A percentile compares a stretch with the other conserved stretches of the same genome.
Conservation (phyloP, 192 early-diverging fungal species). For the Entrophospora sp. region DNA sequence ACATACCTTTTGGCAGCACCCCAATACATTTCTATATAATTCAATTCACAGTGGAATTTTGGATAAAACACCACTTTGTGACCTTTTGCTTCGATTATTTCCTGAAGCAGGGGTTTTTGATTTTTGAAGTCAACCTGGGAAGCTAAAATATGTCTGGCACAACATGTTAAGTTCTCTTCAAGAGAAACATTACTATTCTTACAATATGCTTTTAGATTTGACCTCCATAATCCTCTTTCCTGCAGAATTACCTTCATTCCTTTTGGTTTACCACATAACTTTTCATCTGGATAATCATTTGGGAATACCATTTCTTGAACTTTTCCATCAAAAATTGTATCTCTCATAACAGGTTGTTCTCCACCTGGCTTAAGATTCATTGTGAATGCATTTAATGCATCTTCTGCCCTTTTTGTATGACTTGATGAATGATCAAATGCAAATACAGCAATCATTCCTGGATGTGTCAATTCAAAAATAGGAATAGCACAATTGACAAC, state of each 20-base stretch:
- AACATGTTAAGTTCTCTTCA: conserved; percentile 14
- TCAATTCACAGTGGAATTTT: conserved; percentile 28
- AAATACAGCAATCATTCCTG: conserved; percentile 12
- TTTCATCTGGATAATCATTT: background rate
- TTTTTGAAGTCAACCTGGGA: conserved; percentile 15
- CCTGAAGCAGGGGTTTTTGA: background rate
- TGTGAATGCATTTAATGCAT: background rate
- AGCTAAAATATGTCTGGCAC: conserved; percentile 9
- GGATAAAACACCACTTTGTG: conserved; percentile 21
- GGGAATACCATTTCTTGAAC: background rate
- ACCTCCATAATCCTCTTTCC: background rate
- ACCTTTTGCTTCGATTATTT: conserved; percentile 18
- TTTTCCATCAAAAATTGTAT: background rate
- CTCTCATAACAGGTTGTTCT: conserved; percentile 14
- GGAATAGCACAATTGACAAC: too few species aligned
- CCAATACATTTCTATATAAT: conserved; percentile 28
- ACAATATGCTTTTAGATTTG: background rate
- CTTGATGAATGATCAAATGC: conserved; percentile 23
- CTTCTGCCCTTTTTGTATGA: background rate
- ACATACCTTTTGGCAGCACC: conserved; percentile 20
- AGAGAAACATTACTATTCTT: background rate
- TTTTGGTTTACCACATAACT: background rate
- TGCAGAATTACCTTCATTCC: conserved; percentile 14
- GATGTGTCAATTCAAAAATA: conserved; percentile 3
- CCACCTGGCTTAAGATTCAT: conserved; percentile 18